Evolutionary conservation across 345 rosid species (phyloP).

Genomic region (Physaria fendleri): DNA sequence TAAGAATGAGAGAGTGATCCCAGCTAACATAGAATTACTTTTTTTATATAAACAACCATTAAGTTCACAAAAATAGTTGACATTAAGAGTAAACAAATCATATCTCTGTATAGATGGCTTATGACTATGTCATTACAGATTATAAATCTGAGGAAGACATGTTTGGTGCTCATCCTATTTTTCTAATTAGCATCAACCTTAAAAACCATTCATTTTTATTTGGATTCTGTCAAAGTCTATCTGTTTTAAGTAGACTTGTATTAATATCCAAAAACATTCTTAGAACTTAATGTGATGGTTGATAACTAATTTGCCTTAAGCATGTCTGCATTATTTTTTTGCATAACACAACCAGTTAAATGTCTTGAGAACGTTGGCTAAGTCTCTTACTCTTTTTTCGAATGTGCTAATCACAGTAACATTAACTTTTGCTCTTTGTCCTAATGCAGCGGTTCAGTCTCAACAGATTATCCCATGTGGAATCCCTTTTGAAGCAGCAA

Average conservation of each 20-base stretch:
- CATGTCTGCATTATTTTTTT: neutral
- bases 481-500: conserved; percentile 54
- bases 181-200: no score
- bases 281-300: no score
- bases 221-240: no score
- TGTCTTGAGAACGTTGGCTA: neutral
- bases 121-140: no score
- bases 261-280: no score
- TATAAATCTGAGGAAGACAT: no score
- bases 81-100: conserved; percentile 15
- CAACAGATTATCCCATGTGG: conserved; percentile 48
- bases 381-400: neutral
- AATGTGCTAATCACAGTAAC: conserved; percentile 37
- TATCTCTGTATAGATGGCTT: neutral
- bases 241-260: neutral
- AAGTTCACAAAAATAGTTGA: conserved; percentile 4
- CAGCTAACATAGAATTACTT: neutral
- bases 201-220: no score
- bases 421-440: conserved; percentile 68
- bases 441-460: no score
- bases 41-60: neutral
- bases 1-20: conserved; percentile 4
- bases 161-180: no score
- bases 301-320: neutral
- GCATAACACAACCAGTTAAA: neutral